Percentiles rank a stretch among this genome's conserved stretches.
Conservation (phyloP, 202 grass and related monocot species). For the Dendrocalamus latiflorus region DNA sequence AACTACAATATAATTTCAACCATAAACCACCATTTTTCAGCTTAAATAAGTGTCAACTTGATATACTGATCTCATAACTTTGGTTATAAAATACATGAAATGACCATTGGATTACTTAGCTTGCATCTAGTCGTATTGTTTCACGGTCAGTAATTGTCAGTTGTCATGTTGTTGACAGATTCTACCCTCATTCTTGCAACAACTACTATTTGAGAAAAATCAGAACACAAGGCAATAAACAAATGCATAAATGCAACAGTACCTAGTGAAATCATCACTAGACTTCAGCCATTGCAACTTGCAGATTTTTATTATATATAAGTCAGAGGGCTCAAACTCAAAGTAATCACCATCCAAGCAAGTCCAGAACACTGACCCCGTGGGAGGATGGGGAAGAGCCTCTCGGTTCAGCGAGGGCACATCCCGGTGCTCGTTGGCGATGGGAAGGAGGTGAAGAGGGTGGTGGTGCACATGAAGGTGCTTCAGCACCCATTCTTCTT, state of each 20-base stretch:
- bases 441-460: slow-evolving; percentile 30
- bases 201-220: not conserved
- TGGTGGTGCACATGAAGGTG: slow-evolving; percentile 35
- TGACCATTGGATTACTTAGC: not conserved
- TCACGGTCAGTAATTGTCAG: not conserved
- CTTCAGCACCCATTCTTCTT: slow-evolving; percentile 52
- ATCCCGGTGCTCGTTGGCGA: slow-evolving; percentile 56
- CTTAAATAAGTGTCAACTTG: too few species aligned
- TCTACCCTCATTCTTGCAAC: not conserved
- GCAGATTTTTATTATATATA: not conserved
- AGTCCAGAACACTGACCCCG: not conserved
- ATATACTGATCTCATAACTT: not conserved
- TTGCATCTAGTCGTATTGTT: not conserved
- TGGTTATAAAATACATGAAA: not conserved
- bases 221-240: not conserved
- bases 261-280: not conserved
- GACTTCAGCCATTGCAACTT: not conserved
- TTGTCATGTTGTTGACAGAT: not conserved
- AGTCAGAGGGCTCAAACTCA: not conserved
- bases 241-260: not conserved
- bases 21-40: too few species aligned
- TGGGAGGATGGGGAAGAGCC: slow-evolving; percentile 27
- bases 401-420: slow-evolving; percentile 28
- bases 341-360: not conserved
- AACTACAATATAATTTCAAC: too few species aligned